These are phyloP conservation scores for Streptanthus diversifolius DNA, from an alignment of 345 rosid genomes.

Conservation along the genomic window DNA sequence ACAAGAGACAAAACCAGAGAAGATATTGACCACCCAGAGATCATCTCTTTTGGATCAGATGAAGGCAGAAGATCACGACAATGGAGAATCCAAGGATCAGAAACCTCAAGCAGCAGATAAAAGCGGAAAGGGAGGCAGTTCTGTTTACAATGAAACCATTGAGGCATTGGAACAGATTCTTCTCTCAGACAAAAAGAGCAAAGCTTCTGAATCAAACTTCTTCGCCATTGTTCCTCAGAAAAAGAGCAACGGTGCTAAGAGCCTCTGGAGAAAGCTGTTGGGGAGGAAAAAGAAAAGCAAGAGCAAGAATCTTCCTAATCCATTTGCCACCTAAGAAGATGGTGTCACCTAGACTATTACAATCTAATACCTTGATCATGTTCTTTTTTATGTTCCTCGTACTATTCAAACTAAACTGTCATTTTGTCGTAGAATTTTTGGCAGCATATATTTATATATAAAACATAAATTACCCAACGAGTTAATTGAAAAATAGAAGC, in stretches of 20 bases:
- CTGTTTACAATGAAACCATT: constrained; percentile 33
- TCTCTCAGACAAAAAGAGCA: constrained; percentile 33
- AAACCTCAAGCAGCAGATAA: constrained; percentile 23
- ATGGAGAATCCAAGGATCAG: constrained; percentile 14
- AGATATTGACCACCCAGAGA: constrained; percentile 45
- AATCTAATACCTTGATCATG: constrained; percentile 10
- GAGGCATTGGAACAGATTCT: constrained; percentile 46
- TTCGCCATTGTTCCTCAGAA: constrained; percentile 58
- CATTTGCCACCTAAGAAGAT: constrained; percentile 34
- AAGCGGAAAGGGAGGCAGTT: constrained; percentile 26
- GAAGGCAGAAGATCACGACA: constrained; percentile 68
- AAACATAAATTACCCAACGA: too few species aligned
- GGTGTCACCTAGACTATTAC: constrained; percentile 6
- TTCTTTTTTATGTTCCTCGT: neutral
- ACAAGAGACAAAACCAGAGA: constrained; percentile 35
- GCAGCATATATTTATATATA: too few species aligned
- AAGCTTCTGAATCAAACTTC: constrained; percentile 37
- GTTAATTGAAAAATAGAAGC: too few species aligned
- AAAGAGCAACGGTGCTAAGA: constrained; percentile 41
- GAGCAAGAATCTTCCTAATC: constrained; percentile 43
- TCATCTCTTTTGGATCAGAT: constrained; percentile 80
- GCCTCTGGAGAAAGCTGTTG: constrained; percentile 68
- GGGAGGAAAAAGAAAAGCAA: constrained; percentile 55
- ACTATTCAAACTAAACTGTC: constrained; percentile 22
- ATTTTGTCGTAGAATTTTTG: neutral